Conservation (phyloP, 2,329 filamentous ascomycete species). For the Cytospora paraplurivora region DNA sequence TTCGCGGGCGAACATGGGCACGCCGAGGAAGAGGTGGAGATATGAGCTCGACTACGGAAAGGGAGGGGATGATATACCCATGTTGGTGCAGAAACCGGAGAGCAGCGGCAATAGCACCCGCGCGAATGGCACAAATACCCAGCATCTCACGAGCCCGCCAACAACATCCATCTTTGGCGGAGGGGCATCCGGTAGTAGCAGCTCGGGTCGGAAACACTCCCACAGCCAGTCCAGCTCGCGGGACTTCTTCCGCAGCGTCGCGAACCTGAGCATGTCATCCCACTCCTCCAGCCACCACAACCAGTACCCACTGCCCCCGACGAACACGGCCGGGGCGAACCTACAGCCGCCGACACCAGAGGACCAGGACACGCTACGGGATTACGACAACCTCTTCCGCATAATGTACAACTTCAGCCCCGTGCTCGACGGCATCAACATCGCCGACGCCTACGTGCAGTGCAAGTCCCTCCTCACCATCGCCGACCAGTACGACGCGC, state of each 20-base stretch:
- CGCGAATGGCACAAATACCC: conserved; percentile 21
- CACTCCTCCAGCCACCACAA: conserved; percentile 48
- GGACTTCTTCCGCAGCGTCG: conserved; percentile 84
- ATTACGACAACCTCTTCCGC: conserved; percentile 95
- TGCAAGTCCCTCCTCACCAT: conserved; percentile 87
- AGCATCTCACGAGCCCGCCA: conserved; percentile 9
- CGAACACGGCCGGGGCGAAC: conserved; percentile 27
- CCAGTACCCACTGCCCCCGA: conserved; percentile 43
- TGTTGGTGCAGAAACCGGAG: conserved; percentile 79
- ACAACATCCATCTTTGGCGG: conserved; percentile 61
- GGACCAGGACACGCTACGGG: conserved; percentile 76
- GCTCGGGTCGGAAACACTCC: conserved; percentile 45
- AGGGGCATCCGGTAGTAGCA: conserved; percentile 39
- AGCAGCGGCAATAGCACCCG: conserved; percentile 25
- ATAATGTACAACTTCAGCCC: conserved; percentile 95
- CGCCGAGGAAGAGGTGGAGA: conserved; percentile 69
- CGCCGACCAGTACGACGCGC: conserved; percentile 93
- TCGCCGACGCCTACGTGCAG: conserved; percentile 89
- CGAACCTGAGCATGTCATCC: conserved; percentile 65
- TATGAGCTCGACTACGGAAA: conserved; percentile 83
- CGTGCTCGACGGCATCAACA: conserved; percentile 79
- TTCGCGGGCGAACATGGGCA: conserved; percentile 40
- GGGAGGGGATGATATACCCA: conserved; percentile 76
- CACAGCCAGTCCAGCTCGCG: conserved; percentile 40
- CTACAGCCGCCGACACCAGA: conserved; percentile 54